Evolutionary conservation across 2,329 filamentous ascomycete genomes (phyloP), one percentile per base, ranked within the genome.

Genomic region (Fusarium foetens): DNA sequence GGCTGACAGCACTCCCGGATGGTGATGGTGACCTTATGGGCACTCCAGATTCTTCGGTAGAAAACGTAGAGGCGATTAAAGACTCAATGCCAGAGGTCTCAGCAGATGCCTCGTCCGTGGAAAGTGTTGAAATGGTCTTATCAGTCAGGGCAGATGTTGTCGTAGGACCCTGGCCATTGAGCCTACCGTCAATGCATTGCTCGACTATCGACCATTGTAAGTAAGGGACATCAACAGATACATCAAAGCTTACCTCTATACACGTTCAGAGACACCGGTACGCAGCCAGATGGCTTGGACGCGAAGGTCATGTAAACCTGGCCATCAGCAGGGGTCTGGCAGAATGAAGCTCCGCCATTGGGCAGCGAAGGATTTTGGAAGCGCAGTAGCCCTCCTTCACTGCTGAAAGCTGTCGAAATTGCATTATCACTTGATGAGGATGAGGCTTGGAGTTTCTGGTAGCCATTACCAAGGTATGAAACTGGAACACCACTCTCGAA

Each of bases 261-360:
- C 5, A 57, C 29, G 23, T n/a, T 45, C 8, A 64, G 33, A 8
- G 58, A 38, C 5, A 64, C 58, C 1, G 12, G 8, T 4, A 42
- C 17, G 4, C 63, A 65, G 8, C 25, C 48, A 3, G 21, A 7
- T 2, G 63, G 63, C 29, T 36, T 36, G 9, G 36, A 65, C 5
- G 6, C 21, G 19, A 65, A 57, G 3, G 25, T 10, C 8, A 65
- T 64, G 23, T 65, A 65, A 51, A 65, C 59, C 29, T 48, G 52
- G 3, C 59, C 63, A 42, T 49, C 48, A 12, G 41, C 48, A 8
- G 25, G 9, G 9, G 10, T 35, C 5, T 65, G 63, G 23, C 63
- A 65, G 36, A 64, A 65, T 10, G 55, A 38, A 31, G 55, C 55
- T 21, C 27, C 23, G 5, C 27, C n/a, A 13, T 57, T 35, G 11